Conservation (phyloP, 129 eudicot genomes). For the sunflower (Helianthus annuus) region HanXRQr2.0-SUNRISE NC_035442.2:175797301-175797800, state of each 20-base stretch:
- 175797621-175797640: not conserved
- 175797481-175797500: conserved; percentile 15
- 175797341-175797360: no score
- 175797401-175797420: no score
- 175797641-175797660: conserved; percentile 71
- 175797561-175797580: conserved; percentile 30
- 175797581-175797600: not conserved
- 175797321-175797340: no score
- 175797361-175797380: no score
- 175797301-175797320: no score
- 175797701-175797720: conserved; percentile 91
- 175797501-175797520: conserved; percentile 21
- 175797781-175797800: conserved; percentile 36
- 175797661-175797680: conserved; percentile 73
- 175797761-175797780: conserved; percentile 14
- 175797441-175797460: no score
- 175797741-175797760: conserved; percentile 60
- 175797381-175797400: no score
- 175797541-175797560: conserved; percentile 43
- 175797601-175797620: not conserved
- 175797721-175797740: conserved; percentile 82
- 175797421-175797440: no score
- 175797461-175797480: not conserved
- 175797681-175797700: conserved; percentile 81
- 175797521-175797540: conserved; percentile 31